These are phyloP conservation scores for Albugo candida DNA, from an alignment of 352 stramenopile species.

Conservation along the genomic window DNA sequence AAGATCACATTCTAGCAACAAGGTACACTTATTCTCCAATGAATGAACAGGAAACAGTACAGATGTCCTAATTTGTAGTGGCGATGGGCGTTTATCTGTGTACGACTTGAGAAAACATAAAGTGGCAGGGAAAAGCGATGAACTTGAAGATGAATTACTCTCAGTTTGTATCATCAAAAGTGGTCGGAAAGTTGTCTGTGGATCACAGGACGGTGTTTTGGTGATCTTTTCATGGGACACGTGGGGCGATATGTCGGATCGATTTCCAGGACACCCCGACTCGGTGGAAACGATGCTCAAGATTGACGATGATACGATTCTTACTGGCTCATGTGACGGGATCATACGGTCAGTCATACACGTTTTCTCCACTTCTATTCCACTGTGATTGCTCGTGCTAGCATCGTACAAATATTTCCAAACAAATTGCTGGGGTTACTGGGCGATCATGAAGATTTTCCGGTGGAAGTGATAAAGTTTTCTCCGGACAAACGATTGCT, in stretches of 20 bases:
- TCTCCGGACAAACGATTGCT: constrained; percentile 80
- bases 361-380: not conserved
- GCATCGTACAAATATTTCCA: constrained; percentile 87
- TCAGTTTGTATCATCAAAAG: constrained; percentile 69
- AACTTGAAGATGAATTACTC: constrained; percentile 64
- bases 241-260: constrained; percentile 93
- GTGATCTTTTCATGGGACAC: constrained; percentile 89
- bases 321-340: constrained; percentile 91
- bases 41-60: not conserved
- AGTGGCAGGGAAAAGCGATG: constrained; percentile 60
- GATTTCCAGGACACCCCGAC: constrained; percentile 87
- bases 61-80: constrained; percentile 13
- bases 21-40: constrained; percentile 7
- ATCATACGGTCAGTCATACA: constrained; percentile 63
- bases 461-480: constrained; percentile 82
- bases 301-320: constrained; percentile 92
- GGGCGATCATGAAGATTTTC: constrained; percentile 90
- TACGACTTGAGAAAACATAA: constrained; percentile 83
- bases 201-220: constrained; percentile 88
- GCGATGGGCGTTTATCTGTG: constrained; percentile 80
- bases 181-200: constrained; percentile 87
- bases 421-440: constrained; percentile 94
- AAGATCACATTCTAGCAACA: constrained; percentile 76
- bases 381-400: constrained; percentile 7
- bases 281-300: constrained; percentile 90